Percentiles rank a stretch among this genome's conserved stretches.
Conservation (phyloP, 805 yeast species). For the Grigorovia humatica region DNA sequence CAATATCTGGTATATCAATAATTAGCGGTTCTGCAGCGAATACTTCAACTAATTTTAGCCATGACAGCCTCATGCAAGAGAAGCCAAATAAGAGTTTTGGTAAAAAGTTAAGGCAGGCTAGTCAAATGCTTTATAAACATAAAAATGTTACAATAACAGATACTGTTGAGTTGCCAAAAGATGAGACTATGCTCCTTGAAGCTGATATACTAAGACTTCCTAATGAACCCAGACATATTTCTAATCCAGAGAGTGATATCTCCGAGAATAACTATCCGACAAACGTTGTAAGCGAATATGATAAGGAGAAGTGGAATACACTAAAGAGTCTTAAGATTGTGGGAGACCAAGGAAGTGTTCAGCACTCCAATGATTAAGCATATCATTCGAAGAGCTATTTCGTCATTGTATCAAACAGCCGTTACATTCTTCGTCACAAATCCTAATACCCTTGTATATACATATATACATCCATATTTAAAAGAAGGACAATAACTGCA, state of each 20-base stretch:
- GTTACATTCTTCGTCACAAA: too few species aligned
- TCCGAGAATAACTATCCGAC: slow-evolving; percentile 19
- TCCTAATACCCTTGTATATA: too few species aligned
- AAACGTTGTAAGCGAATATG: slow-evolving; percentile 26
- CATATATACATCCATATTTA: too few species aligned
- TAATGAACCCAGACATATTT: background rate
- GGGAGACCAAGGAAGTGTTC: slow-evolving; percentile 4
- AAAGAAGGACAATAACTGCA: too few species aligned
- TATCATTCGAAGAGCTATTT: too few species aligned
- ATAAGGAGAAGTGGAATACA: slow-evolving; percentile 28
- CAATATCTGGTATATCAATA: slow-evolving; percentile 12
- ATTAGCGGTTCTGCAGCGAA: slow-evolving; percentile 2
- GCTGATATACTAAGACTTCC: background rate
- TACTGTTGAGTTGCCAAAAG: background rate
- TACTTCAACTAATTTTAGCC: background rate
- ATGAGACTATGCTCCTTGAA: background rate
- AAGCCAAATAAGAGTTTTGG: slow-evolving; percentile 1
- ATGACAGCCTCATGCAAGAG: background rate
- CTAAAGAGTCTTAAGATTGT: slow-evolving; percentile 5
- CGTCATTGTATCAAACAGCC: too few species aligned
- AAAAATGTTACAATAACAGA: background rate
- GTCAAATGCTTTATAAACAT: slow-evolving; percentile 10
- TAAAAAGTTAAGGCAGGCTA: slow-evolving; percentile 6
- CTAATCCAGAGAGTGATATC: slow-evolving; percentile 4
- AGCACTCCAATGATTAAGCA: background rate